Percentiles rank a stretch among this genome's conserved stretches.
Evolutionary conservation across 106 monocot species (phyloP).

Genomic region (Dioscorea alata): DNA sequence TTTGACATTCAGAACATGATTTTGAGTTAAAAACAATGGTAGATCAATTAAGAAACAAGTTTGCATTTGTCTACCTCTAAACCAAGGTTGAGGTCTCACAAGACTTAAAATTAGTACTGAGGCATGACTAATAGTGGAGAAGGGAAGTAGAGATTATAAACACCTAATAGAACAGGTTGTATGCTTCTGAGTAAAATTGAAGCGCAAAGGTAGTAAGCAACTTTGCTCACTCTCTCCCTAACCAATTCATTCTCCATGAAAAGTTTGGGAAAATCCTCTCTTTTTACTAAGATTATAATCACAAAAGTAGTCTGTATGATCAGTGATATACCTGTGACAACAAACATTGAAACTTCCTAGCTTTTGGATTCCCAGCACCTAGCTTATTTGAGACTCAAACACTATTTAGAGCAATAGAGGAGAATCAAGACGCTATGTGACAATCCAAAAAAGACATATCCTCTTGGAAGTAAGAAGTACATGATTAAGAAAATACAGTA

Average conservation of each 20-base stretch:
- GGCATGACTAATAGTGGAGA: no score
- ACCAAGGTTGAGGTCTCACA: no score
- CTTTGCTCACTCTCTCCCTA: constrained; percentile 11
- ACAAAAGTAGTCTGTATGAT: constrained; percentile 16
- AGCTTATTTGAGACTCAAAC: constrained; percentile 41
- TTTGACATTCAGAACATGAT: not conserved
- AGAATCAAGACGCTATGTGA: no score
- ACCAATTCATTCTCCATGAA: constrained; percentile 17
- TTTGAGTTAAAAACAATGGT: no score
- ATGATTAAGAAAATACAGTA: no score
- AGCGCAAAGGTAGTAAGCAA: constrained; percentile 10
- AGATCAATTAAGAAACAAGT: no score
- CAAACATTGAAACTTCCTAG: constrained; percentile 30
- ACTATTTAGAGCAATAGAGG: no score
- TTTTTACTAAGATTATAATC: constrained; percentile 9
- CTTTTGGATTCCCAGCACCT: constrained; percentile 29
- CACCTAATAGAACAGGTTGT: constrained; percentile 29
- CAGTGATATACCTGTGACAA: constrained; percentile 18
- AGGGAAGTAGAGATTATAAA: no score
- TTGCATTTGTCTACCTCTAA: no score
- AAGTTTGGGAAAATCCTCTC: constrained; percentile 16
- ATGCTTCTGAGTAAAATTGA: constrained; percentile 21
- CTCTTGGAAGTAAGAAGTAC: no score
- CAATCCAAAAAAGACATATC: no score
- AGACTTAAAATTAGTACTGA: no score